Percentiles rank a stretch among this genome's conserved stretches.
phyloP scores from a whole-genome alignment of 352 stramenopile species.

The Phytophthora hibernalis region DNA sequence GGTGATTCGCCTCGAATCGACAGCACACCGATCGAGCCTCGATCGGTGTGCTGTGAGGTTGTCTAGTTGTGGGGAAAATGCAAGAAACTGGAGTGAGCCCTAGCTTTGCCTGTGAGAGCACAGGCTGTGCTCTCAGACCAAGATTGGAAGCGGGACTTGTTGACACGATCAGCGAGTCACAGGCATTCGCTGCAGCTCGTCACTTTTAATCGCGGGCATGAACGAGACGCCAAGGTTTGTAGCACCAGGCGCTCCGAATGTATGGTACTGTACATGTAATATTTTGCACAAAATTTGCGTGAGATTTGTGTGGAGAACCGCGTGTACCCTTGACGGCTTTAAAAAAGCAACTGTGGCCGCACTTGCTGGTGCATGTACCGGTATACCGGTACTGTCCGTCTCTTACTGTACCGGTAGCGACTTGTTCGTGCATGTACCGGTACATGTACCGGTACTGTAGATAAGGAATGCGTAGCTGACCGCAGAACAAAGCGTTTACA shows the following conservation, averaged over 20 bases:
- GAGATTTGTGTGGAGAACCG: neutral
- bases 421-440: no score
- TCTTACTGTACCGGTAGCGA: neutral
- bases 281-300: slow-evolving; percentile 7
- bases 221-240: no score
- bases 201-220: slow-evolving; percentile 17
- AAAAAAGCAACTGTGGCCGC: no score
- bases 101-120: no score
- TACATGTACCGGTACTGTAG: no score
- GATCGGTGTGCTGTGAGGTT: slow-evolving; percentile 1
- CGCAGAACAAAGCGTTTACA: no score
- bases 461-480: no score
- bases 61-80: slow-evolving; percentile 8
- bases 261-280: slow-evolving; percentile 12
- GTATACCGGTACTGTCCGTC: no score
- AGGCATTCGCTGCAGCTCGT: slow-evolving; percentile 12
- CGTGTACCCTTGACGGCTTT: neutral
- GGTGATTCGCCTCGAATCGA: no score
- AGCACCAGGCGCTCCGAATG: neutral
- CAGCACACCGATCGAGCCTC: no score
- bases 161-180: slow-evolving; percentile 20
- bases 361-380: no score
- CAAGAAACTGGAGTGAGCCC: slow-evolving; percentile 2
- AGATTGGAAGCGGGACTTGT: slow-evolving; percentile 1
- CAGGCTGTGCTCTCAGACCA: slow-evolving; percentile 2